Percentiles rank a stretch among this genome's conserved stretches.
Conservation (phyloP, 2,329 filamentous ascomycete species). For the Talaromyces atroroseus region DNA sequence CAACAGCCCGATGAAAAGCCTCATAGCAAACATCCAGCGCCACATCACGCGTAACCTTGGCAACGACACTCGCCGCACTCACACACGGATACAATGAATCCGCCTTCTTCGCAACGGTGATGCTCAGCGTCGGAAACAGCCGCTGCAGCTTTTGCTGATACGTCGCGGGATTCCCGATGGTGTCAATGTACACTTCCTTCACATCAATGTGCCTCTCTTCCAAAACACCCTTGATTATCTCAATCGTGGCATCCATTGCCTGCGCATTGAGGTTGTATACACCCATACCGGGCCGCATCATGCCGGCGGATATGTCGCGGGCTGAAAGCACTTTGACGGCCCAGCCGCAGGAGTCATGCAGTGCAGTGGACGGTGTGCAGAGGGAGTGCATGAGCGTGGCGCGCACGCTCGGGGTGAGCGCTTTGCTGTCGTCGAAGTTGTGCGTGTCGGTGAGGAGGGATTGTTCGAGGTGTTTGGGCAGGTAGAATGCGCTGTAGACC, state of each 20-base stretch:
- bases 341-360: slow-evolving; percentile 70
- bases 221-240: slow-evolving; percentile 71
- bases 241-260: slow-evolving; percentile 85
- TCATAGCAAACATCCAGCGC: slow-evolving; percentile 75
- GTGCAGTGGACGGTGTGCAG: slow-evolving; percentile 58
- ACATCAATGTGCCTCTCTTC: slow-evolving; percentile 69
- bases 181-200: slow-evolving; percentile 89
- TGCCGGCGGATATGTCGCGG: slow-evolving; percentile 71
- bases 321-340: slow-evolving; percentile 76
- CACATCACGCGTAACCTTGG: slow-evolving; percentile 90
- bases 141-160: slow-evolving; percentile 82
- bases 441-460: slow-evolving; percentile 71
- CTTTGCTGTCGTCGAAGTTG: slow-evolving; percentile 94
- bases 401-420: slow-evolving; percentile 74
- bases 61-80: slow-evolving; percentile 87
- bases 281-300: slow-evolving; percentile 55
- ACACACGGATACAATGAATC: slow-evolving; percentile 90
- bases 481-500: slow-evolving; percentile 67
- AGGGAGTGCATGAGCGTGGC: slow-evolving; percentile 65
- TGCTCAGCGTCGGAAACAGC: slow-evolving; percentile 70
- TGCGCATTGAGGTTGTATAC: slow-evolving; percentile 92
- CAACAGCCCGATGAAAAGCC: slow-evolving; percentile 34
- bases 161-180: slow-evolving; percentile 72
- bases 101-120: slow-evolving; percentile 84
- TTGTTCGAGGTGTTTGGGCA: slow-evolving; percentile 59